Percentiles rank a stretch among this genome's conserved stretches.
Evolutionary conservation across 768 basidiomycete species (phyloP).

Genomic region (Pulveroboletus sp.): DNA sequence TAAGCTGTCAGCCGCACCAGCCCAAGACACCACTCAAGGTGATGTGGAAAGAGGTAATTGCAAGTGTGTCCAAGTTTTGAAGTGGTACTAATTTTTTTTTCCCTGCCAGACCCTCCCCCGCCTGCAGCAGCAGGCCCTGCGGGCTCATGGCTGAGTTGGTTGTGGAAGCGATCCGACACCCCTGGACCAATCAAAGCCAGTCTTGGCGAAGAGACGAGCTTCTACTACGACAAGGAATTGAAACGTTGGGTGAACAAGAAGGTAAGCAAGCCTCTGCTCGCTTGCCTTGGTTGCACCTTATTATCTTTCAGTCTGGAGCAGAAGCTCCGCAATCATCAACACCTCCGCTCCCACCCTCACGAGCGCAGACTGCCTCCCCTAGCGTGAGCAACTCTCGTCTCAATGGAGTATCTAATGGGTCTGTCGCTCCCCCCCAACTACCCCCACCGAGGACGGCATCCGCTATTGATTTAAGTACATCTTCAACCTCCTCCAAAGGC

Average conservation of each 20-base stretch:
- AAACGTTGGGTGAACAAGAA: slow-evolving; percentile 97
- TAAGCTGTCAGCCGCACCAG: slow-evolving; percentile 17
- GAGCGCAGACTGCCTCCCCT: slow-evolving; percentile 85
- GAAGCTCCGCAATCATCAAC: slow-evolving; percentile 49
- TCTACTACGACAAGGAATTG: slow-evolving; percentile 92
- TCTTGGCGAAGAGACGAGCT: slow-evolving; percentile 84
- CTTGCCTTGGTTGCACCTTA: not conserved
- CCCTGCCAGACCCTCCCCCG: slow-evolving; percentile 2
- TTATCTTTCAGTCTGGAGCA: slow-evolving; percentile 43
- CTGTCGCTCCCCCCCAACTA: slow-evolving; percentile 6
- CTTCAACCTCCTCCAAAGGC: slow-evolving; percentile 46
- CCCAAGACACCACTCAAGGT: slow-evolving; percentile 13
- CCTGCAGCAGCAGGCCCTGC: slow-evolving; percentile 31
- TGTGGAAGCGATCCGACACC: slow-evolving; percentile 67
- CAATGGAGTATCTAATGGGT: slow-evolving; percentile 26
- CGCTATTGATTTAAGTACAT: slow-evolving; percentile 53
- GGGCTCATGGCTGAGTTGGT: slow-evolving; percentile 76
- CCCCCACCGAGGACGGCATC: slow-evolving; percentile 50
- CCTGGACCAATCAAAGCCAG: slow-evolving; percentile 84
- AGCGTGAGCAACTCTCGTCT: slow-evolving; percentile 39
- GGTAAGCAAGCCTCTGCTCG: slow-evolving; percentile 37
- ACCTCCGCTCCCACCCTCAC: slow-evolving; percentile 72
- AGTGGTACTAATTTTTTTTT: not conserved
- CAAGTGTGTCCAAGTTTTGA: not conserved
- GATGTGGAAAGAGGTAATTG: slow-evolving; percentile 32